phyloP scores from a whole-genome alignment of 768 basidiomycete species.

The Melanogaster broomeanus region DNA sequence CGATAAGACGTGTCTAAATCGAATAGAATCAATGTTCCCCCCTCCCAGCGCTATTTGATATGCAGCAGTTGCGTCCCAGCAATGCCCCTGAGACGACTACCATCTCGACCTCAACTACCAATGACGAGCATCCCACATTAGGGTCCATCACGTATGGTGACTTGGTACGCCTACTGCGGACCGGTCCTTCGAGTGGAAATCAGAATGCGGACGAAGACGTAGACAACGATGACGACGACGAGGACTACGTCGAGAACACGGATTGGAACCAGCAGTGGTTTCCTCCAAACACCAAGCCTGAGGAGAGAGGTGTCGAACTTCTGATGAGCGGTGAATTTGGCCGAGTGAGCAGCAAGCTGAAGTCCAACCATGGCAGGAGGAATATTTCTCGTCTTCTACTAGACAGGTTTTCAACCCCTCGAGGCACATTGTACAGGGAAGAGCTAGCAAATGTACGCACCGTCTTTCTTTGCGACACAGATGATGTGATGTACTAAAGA shows the following conservation, averaged over 20 bases:
- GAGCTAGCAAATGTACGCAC: constrained; percentile 54
- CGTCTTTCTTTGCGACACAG: background rate
- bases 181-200: constrained; percentile 16
- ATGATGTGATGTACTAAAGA: background rate
- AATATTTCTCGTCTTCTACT: constrained; percentile 55
- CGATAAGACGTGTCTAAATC: background rate
- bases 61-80: constrained; percentile 23
- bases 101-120: background rate
- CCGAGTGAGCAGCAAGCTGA: constrained; percentile 52
- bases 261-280: constrained; percentile 36
- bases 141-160: constrained; percentile 23
- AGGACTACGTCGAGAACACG: constrained; percentile 23
- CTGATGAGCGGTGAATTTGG: constrained; percentile 83
- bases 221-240: constrained; percentile 38
- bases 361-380: constrained; percentile 38
- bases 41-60: constrained; percentile 27
- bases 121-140: background rate
- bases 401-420: constrained; percentile 39
- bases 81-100: constrained; percentile 10
- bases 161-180: constrained; percentile 23
- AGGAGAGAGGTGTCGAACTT: constrained; percentile 62
- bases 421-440: constrained; percentile 45
- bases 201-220: constrained; percentile 46
- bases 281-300: constrained; percentile 53
- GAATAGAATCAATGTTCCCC: background rate